Conservation (phyloP, 2,329 filamentous ascomycete species). For the Fusarium solani-melongenae region DNA sequence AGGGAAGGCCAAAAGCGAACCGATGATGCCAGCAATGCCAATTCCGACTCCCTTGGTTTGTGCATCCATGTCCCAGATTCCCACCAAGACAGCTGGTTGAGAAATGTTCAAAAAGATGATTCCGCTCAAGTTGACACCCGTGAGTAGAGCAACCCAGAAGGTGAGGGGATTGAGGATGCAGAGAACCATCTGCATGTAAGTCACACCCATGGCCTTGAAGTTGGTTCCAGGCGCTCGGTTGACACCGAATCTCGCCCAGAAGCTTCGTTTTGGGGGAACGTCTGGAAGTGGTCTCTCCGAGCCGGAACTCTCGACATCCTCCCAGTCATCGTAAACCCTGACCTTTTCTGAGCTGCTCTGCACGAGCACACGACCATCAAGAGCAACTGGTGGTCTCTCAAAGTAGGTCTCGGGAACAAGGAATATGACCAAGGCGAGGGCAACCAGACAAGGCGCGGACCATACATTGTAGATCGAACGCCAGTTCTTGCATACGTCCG, state of each 20-base stretch:
- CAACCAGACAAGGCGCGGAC: neutral
- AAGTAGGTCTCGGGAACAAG: conserved; percentile 32
- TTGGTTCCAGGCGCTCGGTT: conserved; percentile 13
- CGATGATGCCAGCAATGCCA: conserved; percentile 1
- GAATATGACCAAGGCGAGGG: neutral
- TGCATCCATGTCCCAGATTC: rapidly evolving
- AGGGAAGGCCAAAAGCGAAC: conserved; percentile 16
- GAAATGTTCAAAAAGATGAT: conserved; percentile 22
- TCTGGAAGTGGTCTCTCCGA: conserved; percentile 17
- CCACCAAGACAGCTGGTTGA: neutral
- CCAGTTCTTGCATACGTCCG: neutral
- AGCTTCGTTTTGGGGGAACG: neutral
- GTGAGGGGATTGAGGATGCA: conserved; percentile 34
- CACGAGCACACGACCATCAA: conserved; percentile 13
- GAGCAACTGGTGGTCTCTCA: conserved; percentile 25
- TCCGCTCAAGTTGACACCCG: conserved; percentile 22
- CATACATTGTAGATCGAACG: conserved; percentile 22
- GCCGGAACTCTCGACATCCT: neutral
- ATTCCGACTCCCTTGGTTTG: neutral
- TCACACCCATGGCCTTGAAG: conserved; percentile 6
- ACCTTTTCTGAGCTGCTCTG: conserved; percentile 25
- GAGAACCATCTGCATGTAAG: conserved; percentile 33
- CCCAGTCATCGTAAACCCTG: conserved; percentile 17
- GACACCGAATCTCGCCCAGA: conserved; percentile 12
- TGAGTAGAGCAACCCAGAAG: conserved; percentile 33